Evolutionary conservation across 129 eudicot genomes (phyloP), one percentile per base, ranked within the genome.

Genomic region (Arctium minus): DNA sequence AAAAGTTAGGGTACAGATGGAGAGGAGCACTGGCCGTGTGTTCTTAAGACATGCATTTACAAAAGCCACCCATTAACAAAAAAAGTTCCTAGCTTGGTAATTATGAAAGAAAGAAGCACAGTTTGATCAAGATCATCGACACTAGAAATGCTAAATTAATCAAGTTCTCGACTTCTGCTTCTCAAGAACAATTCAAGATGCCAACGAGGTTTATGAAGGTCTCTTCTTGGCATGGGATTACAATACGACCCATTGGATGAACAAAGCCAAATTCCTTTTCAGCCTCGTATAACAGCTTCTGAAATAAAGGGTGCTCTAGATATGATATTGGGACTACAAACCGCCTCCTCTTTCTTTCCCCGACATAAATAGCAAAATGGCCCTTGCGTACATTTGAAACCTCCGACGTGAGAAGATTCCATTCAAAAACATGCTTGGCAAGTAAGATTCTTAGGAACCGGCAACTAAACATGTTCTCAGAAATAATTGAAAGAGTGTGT

Each of bases 171-270:
- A 8, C 67, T 13, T 13, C 7, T 56, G 18, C 22, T 1, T 56
- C 22, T 56, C 67, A 17, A 60, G 68, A 60, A 29, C 68, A 6
- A 17, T 60, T 60, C 68, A 60, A 60, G 68, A 60, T 60, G 68
- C 68, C 7, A 60, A 31, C 64, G 74, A 84, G 74, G 40, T 72
- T 27, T 6, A 78, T n/a, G 48, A 84, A 84, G 15, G 37, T 39
- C 35, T 89, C 92, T 76, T 86, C 90, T 9, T 29, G 75, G 85
- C 92, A 81, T 46, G 88, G 90, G 40, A 82, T 86, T 37, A 86
- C 83, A 30, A 86, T 81, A 33, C 85, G 85, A 2, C 91, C 89
- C 89, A 86, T 82, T 1, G 87, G 91, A 80, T 88, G 91, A 60
- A 82, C 60, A 70, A 60, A 88, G 4, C 91, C 91, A 42, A 88